Evolutionary conservation across 768 basidiomycete genomes (phyloP), one percentile per base, ranked within the genome.

Genomic region (Mycena maculata): DNA sequence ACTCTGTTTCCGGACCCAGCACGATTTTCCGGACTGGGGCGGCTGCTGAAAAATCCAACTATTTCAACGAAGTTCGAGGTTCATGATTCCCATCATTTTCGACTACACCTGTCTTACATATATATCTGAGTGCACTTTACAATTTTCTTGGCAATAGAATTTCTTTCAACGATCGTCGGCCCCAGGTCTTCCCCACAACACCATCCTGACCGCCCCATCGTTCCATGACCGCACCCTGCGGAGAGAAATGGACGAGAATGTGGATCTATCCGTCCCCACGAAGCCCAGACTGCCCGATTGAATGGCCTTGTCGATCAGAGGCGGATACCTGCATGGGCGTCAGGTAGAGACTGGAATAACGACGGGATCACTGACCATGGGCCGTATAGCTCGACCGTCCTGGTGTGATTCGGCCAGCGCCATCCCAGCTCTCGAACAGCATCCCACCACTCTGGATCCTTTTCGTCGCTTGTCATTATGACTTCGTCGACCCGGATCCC

Each of bases 221-320:
- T 82, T 66, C 87, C 86, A 87, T 27, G 84, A 80, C 57, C 80
- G 70, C 49, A 86, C 85, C 23, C 87, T 74, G 20, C 83, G 77
- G 13, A 72, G 73, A 1, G 85, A 82, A 28, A 88, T 59, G 30
- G 84, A 66, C 13, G 83, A 82, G 77, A 85, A 84, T 15, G 85
- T 87, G 41, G 84, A 84, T 38, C 75, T 63, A 28, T 82, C 76
- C 10, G 85, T 86, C 20, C 86, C 87, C 4, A 88, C 81, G 65
- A 87, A 82, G 20, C 85, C 87, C 18, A 78, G 70, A 9, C 80
- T 85, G 49, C 70, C 74, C 1, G 85, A 84, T 65, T 87, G 86
- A 49, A 86, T 77, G 20, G 82, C 83, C 4, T 83, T 82, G 63
- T 87, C 86, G 23, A 87, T 72, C 50, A 87, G 71, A 20, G 83